Evolutionary conservation across 192 early-diverging fungal species (phyloP), one percentile per base, ranked within the genome.

Genomic region (Backusella australiensis): DNA sequence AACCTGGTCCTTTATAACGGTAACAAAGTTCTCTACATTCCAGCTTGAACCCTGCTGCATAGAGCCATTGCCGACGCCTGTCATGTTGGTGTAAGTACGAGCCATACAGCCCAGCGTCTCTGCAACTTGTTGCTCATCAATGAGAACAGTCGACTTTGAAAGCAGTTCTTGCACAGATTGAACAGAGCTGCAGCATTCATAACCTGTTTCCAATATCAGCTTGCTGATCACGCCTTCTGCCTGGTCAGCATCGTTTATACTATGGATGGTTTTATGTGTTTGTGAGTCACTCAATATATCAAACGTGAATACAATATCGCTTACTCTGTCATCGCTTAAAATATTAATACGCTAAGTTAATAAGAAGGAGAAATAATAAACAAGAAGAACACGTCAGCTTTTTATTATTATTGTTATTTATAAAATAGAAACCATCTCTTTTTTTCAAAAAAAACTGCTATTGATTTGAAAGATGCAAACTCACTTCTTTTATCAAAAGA

Each of bases 71-170:
- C 76, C 68, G 72, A 76, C 71, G 63, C 82, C 76, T 65, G 82
- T 84, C 63, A 84, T 78, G 35, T 84, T 84, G 17, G 77, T 76
- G 67, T 81, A 83, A 9, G 85, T 89, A 35, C 74, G 68, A 8
- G 85, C 86, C 88, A 95, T 93, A 85, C 91, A 88, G 21, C 87
- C 89, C 38, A 95, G 53, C 6, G 82, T 80, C 26, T 88, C 86
- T 17, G 91, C 90, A 23, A 94, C 86, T 66, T 87, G 85, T 23
- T 85, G 75, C 49, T 88, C 89, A 23, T 77, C 69, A 1, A 85
- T 79, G 15, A 70, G 69, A 36, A 78, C 77, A 59, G 79, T 81
- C 5, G 77, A 77, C 69, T 89, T 80, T 34, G 71, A 77, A 41
- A 90, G 52, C 12, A 88, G 12, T 42, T 85, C 82, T 41, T 80